phyloP scores from a whole-genome alignment of 148 eudicot species.

The Bassia scoparia region DNA sequence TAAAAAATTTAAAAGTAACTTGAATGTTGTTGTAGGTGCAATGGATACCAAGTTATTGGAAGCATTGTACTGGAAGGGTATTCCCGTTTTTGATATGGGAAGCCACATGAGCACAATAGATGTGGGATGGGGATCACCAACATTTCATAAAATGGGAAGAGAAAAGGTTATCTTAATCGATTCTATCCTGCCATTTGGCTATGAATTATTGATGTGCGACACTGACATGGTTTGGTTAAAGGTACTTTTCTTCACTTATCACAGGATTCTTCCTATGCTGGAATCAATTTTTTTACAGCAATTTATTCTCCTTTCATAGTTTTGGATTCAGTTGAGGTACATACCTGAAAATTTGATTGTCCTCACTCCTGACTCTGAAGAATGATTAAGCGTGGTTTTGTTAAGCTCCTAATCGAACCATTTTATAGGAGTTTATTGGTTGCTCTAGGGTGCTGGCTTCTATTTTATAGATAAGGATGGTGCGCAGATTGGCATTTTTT shows the following conservation, averaged over 20 bases:
- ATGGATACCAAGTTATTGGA: slow-evolving; percentile 92
- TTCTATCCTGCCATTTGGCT: slow-evolving; percentile 81
- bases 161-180: slow-evolving; percentile 87
- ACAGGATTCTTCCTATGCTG: neutral
- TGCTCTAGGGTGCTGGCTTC: no score
- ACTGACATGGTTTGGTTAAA: slow-evolving; percentile 98
- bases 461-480: no score
- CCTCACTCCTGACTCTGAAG: no score
- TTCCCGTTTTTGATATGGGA: slow-evolving; percentile 97
- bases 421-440: no score
- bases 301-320: no score
- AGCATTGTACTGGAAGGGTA: slow-evolving; percentile 90
- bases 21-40: slow-evolving; percentile 58
- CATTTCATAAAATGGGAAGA: slow-evolving; percentile 99
- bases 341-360: no score
- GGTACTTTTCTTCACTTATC: slow-evolving; percentile 39
- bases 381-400: no score
- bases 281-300: neutral
- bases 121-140: slow-evolving; percentile 96
- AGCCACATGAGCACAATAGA: slow-evolving; percentile 95
- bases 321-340: no score
- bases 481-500: no score
- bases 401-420: no score
- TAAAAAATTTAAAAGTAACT: neutral
- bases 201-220: slow-evolving; percentile 92